Conservation (phyloP, 139 green algal species). For the Micractinium sp. region DNA sequence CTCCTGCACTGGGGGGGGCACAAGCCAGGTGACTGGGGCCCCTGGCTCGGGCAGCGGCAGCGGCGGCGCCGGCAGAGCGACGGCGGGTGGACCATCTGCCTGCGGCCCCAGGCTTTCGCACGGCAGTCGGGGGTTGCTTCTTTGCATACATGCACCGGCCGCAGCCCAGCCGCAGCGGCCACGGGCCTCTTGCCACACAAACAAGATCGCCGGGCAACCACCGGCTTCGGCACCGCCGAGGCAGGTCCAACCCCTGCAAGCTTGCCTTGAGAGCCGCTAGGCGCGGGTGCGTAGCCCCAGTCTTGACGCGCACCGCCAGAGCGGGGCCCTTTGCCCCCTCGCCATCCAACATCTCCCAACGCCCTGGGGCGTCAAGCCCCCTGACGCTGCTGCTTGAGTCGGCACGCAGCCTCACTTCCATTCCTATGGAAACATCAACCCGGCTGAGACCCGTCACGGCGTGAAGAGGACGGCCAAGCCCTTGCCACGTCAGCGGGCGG, state of each 20-base stretch:
- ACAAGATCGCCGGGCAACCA: neutral
- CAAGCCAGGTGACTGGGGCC: neutral
- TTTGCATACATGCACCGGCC: neutral
- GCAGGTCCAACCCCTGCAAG: neutral
- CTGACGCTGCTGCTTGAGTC: constrained; percentile 15
- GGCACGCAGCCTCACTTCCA: constrained; percentile 38
- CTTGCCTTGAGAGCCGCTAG: constrained; percentile 46
- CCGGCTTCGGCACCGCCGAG: neutral
- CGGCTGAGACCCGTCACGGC: too few species aligned
- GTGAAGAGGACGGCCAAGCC: too few species aligned
- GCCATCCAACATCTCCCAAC: neutral
- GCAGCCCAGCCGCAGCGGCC: too few species aligned
- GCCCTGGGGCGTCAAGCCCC: neutral
- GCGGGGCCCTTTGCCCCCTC: neutral
- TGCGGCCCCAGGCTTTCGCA: neutral
- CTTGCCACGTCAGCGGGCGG: too few species aligned
- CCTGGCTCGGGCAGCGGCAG: too few species aligned
- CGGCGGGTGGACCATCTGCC: too few species aligned
- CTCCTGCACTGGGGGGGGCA: constrained; percentile 30
- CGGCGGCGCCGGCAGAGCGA: too few species aligned
- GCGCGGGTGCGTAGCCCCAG: constrained; percentile 27
- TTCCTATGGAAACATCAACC: too few species aligned
- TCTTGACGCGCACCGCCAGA: constrained; percentile 1
- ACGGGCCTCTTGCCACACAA: too few species aligned
- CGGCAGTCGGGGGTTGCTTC: neutral